These are phyloP conservation scores for Arabidopsis lyrata DNA, from an alignment of 441 rosid genomes.

Conservation along the genomic window DNA sequence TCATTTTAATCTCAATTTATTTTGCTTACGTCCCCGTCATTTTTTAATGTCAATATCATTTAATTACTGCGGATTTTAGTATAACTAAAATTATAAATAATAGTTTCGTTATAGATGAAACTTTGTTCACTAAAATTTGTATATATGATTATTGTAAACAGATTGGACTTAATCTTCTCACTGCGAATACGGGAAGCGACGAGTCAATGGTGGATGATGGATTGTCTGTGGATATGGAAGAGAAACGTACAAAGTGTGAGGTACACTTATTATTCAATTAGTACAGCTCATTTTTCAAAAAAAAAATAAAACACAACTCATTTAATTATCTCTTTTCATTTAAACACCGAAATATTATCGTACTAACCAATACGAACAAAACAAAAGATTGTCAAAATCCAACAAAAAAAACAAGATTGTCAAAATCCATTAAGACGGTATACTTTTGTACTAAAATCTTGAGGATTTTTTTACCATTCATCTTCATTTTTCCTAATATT, in stretches of 20 bases:
- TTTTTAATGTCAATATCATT: not conserved
- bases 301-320: not conserved
- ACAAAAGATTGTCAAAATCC: not conserved
- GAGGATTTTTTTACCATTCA: not conserved
- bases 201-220: constrained; percentile 88
- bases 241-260: constrained; percentile 67
- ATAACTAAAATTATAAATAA: not conserved
- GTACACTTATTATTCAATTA: constrained; percentile 47
- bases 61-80: not conserved
- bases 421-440: not conserved
- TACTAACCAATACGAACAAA: not conserved
- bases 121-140: not conserved
- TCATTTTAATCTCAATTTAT: not conserved
- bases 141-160: constrained; percentile 31
- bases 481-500: not conserved
- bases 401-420: no score
- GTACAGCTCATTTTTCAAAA: not conserved
- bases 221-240: constrained; percentile 66
- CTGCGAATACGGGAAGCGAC: constrained; percentile 80
- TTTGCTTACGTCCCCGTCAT: not conserved
- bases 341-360: not conserved
- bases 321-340: not conserved
- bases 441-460: not conserved
- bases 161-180: constrained; percentile 84
- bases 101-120: not conserved